A percentile compares a stretch with the other conserved stretches of the same genome.
These are phyloP conservation scores for Pseudogymnoascus sp. DNA, from an alignment of 2,329 filamentous ascomycete species.

Conservation along the genomic window DNA sequence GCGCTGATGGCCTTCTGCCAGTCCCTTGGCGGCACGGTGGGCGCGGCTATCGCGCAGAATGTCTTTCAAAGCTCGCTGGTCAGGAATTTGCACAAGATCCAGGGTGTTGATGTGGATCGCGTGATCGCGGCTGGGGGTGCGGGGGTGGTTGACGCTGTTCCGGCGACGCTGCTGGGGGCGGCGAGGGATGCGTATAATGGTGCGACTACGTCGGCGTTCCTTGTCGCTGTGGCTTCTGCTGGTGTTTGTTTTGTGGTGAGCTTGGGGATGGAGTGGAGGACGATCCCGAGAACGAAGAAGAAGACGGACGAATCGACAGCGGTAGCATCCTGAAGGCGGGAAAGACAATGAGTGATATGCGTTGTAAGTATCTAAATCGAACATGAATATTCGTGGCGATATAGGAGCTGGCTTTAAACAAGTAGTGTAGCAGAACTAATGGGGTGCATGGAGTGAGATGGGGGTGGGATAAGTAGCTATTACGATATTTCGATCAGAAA, in stretches of 20 bases:
- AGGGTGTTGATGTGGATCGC: background rate
- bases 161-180: background rate
- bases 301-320: background rate
- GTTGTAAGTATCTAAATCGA: background rate
- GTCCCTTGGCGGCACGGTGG: constrained; percentile 55
- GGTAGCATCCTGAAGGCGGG: background rate
- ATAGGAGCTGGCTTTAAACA: background rate
- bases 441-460: background rate
- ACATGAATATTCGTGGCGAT: background rate
- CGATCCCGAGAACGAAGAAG: background rate
- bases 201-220: background rate
- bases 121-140: background rate
- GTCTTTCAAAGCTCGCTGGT: constrained; percentile 37
- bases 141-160: background rate
- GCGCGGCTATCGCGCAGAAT: constrained; percentile 56
- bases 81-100: background rate
- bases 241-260: background rate
- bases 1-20: constrained; percentile 53
- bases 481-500: background rate
- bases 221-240: background rate
- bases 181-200: background rate
- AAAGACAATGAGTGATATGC: background rate
- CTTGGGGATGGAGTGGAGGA: background rate
- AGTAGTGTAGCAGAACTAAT: too few relatives aligned
- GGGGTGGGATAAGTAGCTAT: background rate